A percentile compares a stretch with the other conserved stretches of the same genome.
These are phyloP conservation scores for Stephania japonica DNA, from an alignment of 164 flowering plant species.

Conservation along the genomic window DNA sequence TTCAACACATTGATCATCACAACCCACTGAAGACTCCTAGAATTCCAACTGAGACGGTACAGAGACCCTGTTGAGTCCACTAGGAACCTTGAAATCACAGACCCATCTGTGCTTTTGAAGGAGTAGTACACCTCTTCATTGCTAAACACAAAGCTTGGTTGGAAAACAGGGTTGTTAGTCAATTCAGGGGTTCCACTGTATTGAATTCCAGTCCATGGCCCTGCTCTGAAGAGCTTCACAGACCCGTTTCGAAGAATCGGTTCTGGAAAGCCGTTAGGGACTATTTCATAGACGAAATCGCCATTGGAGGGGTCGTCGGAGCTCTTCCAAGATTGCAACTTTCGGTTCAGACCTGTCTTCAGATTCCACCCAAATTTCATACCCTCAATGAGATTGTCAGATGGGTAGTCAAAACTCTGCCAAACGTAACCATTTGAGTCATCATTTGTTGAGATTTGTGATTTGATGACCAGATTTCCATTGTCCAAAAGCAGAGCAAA, in stretches of 20 bases:
- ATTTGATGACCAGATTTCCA: constrained; percentile 4
- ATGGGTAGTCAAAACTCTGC: constrained; percentile 32
- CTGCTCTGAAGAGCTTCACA: background rate
- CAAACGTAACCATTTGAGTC: constrained; percentile 1
- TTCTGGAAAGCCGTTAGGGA: background rate
- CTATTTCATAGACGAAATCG: background rate
- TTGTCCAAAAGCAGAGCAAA: constrained; percentile 22
- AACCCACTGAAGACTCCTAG: background rate
- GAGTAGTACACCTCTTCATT: constrained; percentile 13
- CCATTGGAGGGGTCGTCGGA: constrained; percentile 6
- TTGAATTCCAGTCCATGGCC: constrained; percentile 9
- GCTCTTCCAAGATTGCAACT: constrained; percentile 11
- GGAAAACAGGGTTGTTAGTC: background rate
- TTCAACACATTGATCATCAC: background rate
- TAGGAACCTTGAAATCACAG: constrained; percentile 5
- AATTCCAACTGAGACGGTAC: background rate
- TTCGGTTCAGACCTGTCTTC: background rate
- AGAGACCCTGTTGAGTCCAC: constrained; percentile 10
- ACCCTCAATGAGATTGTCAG: background rate
- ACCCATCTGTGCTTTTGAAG: background rate
- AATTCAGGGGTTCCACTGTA: background rate
- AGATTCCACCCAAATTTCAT: constrained; percentile 7
- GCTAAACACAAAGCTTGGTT: background rate
- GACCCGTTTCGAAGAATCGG: background rate
- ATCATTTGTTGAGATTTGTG: background rate